Evolutionary conservation across 805 yeast species (phyloP).

Genomic region (Teunomyces funiuensis): DNA sequence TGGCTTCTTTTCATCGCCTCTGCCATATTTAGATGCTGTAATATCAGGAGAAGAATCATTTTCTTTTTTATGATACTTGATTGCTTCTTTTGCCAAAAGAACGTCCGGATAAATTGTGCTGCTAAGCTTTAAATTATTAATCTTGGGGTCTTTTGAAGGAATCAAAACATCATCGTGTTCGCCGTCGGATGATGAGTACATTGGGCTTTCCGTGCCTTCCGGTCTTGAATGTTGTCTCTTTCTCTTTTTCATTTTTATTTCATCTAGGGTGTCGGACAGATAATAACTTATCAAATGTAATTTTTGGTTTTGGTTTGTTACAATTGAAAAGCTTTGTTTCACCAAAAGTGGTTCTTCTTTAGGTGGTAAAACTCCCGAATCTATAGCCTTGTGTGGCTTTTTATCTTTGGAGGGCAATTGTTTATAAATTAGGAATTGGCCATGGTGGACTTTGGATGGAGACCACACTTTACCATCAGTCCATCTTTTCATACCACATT

Average conservation of each 20-base stretch:
- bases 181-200: background rate
- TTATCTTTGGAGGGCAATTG: constrained; percentile 41
- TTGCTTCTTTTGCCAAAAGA: background rate
- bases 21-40: background rate
- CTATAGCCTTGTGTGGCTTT: background rate
- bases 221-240: background rate
- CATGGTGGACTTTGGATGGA: constrained; percentile 57
- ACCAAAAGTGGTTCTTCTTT: constrained; percentile 27
- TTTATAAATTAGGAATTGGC: constrained; percentile 43
- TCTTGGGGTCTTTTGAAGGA: constrained; percentile 26
- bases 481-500: constrained; percentile 74
- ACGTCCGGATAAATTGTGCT: constrained; percentile 22
- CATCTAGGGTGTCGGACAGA: constrained; percentile 1
- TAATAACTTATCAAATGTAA: constrained; percentile 62
- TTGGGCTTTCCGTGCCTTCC: background rate
- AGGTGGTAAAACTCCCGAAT: constrained; percentile 23
- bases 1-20: background rate
- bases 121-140: constrained; percentile 21
- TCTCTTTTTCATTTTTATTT: background rate
- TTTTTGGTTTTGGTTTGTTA: constrained; percentile 51
- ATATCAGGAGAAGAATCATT: background rate
- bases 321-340: constrained; percentile 63
- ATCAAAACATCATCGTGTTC: background rate
- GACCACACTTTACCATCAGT: constrained; percentile 76
- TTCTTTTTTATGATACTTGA: background rate